Conservation (phyloP, 345 rosid species). For the Aegle marmelos region DNA sequence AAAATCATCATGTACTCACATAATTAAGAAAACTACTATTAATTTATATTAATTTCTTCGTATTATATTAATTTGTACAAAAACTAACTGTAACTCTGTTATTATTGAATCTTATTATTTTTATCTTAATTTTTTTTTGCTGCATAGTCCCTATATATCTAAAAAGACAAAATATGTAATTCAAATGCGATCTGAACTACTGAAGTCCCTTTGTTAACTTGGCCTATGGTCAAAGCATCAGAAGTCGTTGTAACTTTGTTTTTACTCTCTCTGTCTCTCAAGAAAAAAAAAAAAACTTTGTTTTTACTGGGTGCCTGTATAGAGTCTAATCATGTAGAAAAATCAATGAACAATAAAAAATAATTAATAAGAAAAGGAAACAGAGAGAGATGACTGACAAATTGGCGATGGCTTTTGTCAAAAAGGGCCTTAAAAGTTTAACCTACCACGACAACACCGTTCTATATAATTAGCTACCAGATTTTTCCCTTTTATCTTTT, state of each 20-base stretch:
- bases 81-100: too few species aligned
- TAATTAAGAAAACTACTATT: too few species aligned
- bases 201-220: too few species aligned
- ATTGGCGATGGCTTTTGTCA: constrained; percentile 1
- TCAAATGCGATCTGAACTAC: too few species aligned
- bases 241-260: not conserved
- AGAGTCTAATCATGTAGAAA: not conserved
- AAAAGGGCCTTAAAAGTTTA: constrained; percentile 10
- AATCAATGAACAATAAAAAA: not conserved
- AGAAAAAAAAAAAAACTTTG: too few species aligned
- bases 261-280: too few species aligned
- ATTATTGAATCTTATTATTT: too few species aligned
- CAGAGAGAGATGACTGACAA: not conserved
- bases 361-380: not conserved
- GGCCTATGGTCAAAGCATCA: not conserved
- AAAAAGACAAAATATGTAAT: too few species aligned
- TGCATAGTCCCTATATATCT: too few species aligned
- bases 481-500: not conserved
- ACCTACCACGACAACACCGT: constrained; percentile 15
- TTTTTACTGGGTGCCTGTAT: not conserved
- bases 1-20: fast-evolving
- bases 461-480: not conserved
- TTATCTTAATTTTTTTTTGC: too few species aligned
- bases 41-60: too few species aligned
- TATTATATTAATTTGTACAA: too few species aligned